phyloP scores from a whole-genome alignment of 768 basidiomycete species.

The Sporobolomyces phaffii region DNA sequence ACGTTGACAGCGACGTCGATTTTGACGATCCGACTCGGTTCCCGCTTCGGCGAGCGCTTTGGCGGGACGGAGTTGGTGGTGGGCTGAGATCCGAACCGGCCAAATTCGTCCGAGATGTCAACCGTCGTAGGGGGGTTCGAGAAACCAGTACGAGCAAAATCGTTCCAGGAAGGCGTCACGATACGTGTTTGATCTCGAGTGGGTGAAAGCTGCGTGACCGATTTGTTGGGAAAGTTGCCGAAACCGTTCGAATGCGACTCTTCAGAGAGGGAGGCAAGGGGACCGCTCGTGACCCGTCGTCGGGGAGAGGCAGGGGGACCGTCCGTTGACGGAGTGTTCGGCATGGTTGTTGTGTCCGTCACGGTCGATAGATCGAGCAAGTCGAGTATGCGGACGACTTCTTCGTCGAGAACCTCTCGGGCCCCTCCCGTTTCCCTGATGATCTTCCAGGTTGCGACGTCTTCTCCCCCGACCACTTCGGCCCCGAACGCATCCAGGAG shows the following conservation, averaged over 20 bases:
- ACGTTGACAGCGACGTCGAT: neutral
- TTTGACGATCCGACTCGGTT: neutral
- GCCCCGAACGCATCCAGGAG: slow-evolving; percentile 13
- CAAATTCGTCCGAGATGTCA: slow-evolving; percentile 9
- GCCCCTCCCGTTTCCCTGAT: neutral
- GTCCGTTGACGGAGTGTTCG: neutral
- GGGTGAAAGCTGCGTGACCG: slow-evolving; percentile 3
- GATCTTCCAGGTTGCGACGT: slow-evolving; percentile 4
- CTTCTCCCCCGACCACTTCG: neutral
- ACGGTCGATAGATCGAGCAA: slow-evolving; percentile 21
- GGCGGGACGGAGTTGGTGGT: too few relatives aligned
- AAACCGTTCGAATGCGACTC: neutral
- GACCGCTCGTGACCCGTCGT: neutral
- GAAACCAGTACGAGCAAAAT: slow-evolving; percentile 27
- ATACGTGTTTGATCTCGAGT: neutral
- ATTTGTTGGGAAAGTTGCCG: slow-evolving; percentile 5
- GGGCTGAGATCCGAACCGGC: neutral
- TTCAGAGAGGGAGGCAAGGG: neutral
- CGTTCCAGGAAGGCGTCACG: slow-evolving; percentile 20
- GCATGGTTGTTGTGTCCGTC: too few relatives aligned
- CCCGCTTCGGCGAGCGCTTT: neutral
- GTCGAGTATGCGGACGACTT: slow-evolving; percentile 12
- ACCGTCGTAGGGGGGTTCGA: neutral
- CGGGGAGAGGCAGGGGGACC: neutral
- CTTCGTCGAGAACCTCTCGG: slow-evolving; percentile 15